Evolutionary conservation across 169 alveolate genomes (phyloP), one percentile per base, ranked within the genome.

Genomic region (Sarcocystis neurona): DNA sequence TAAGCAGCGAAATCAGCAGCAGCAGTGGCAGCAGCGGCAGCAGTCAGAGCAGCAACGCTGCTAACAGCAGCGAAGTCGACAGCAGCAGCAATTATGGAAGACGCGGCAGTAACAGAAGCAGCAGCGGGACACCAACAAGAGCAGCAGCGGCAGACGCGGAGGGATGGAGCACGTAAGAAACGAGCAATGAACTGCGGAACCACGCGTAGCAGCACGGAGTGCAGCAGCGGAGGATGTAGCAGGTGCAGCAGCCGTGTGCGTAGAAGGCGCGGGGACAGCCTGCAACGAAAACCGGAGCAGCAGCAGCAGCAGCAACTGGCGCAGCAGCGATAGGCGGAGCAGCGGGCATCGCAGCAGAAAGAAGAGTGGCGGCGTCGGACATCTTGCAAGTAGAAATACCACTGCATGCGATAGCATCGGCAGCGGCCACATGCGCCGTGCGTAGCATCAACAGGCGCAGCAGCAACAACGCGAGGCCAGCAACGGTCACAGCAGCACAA

Each of bases 301-400:
- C 66, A 53, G 15, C 66, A 53, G 30, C 66, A 53, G 30, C 27
- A 63, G 39, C n/a, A 70, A 8, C 46, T 70, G 80, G 32, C 39
- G 48, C 50, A 37, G 46, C 80, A 18, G 80, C 80, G 10, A 48
- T 48, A 0, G 47, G 30, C 32, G 85, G 20, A 46, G 46, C 66
- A 46, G 85, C 85, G 47, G 68, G 68, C 43, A 43, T n/a, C n/a
- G n/a, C n/a, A 63, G 5, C 34, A 5, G 12, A 60, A 46, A 60
- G 30, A 12, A 77, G 70, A 18, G 44, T 43, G 23, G 85, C 85
- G 44, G 68, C 85, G 0, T 77, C 85, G 10, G 85, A 77, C 34
- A 77, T 77, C 85, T 47, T 77, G 41, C 85, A 43, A 43, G 85
- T 77, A n/a, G 85, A 66, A 6, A 77, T 44, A 44, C 23, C 6